These are phyloP conservation scores for Phytophthora meadii DNA, from an alignment of 352 stramenopile species.

Conservation along the genomic window DNA sequence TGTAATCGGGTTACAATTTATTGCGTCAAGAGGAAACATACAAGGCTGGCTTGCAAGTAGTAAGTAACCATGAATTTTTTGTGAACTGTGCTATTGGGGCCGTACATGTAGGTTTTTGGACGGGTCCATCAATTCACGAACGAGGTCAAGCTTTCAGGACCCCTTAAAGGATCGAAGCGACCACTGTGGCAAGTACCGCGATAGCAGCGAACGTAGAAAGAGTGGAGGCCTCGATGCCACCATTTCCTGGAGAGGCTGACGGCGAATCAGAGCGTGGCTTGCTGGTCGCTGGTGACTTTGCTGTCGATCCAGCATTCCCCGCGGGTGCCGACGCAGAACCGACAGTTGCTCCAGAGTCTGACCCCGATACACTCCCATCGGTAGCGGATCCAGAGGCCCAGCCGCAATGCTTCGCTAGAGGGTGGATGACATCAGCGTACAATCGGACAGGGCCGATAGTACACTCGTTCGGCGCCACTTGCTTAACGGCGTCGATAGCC, in stretches of 20 bases:
- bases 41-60: slow-evolving; percentile 3
- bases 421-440: slow-evolving; percentile 37
- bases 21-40: neutral
- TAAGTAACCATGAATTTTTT: neutral
- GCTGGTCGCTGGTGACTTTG: slow-evolving; percentile 10
- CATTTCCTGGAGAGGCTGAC: slow-evolving; percentile 16
- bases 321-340: slow-evolving; percentile 9
- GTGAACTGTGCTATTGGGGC: neutral
- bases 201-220: slow-evolving; percentile 21
- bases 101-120: neutral
- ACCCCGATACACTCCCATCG: slow-evolving; percentile 9
- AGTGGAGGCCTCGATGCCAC: slow-evolving; percentile 6
- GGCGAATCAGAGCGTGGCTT: slow-evolving; percentile 8
- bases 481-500: slow-evolving; percentile 31
- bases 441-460: slow-evolving; percentile 31
- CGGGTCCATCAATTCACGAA: neutral
- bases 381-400: slow-evolving; percentile 8
- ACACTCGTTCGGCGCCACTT: slow-evolving; percentile 40
- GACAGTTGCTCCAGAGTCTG: slow-evolving; percentile 14
- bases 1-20: too few relatives aligned
- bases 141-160: neutral
- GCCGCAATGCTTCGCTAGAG: slow-evolving; percentile 27
- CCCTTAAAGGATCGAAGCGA: slow-evolving; percentile 30
- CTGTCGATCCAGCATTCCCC: slow-evolving; percentile 12
- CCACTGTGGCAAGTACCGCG: slow-evolving; percentile 18